A percentile compares a stretch with the other conserved stretches of the same genome.
Conservation (phyloP, 331 rosid genomes). For the Acacia pycnantha region DNA sequence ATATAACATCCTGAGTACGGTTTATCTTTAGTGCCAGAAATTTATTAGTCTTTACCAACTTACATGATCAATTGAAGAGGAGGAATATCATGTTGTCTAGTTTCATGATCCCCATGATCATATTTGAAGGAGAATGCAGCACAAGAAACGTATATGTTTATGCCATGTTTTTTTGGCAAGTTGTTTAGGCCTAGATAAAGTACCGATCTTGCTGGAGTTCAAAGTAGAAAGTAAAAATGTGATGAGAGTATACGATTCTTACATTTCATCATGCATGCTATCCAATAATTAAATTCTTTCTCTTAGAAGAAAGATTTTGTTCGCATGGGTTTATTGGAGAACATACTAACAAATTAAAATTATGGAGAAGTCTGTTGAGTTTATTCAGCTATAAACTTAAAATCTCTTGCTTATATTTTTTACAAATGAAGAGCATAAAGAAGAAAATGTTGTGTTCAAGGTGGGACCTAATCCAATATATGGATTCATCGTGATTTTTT, state of each 20-base stretch:
- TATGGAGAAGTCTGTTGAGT: no score
- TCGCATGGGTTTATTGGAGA: not conserved
- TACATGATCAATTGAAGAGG: conserved; percentile 1
- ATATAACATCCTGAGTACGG: conserved; percentile 8
- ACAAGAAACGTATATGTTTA: not conserved
- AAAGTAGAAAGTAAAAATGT: not conserved
- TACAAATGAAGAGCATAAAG: no score
- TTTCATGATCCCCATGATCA: conserved; percentile 13
- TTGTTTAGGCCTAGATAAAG: conserved; percentile 6
- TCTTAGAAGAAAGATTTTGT: not conserved
- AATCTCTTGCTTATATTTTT: no score
- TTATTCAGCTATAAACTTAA: no score
- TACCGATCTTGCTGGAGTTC: no score
- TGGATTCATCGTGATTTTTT: no score
- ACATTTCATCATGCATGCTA: not conserved
- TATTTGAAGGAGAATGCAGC: conserved; percentile 3
- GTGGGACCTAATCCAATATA: no score
- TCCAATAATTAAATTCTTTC: not conserved
- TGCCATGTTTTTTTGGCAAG: not conserved
- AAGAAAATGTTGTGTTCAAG: no score
- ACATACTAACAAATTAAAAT: not conserved
- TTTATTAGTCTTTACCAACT: not conserved
- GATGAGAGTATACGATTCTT: not conserved
- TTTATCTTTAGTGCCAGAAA: not conserved
- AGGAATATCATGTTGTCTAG: conserved; percentile 22